Evolutionary conservation across 768 basidiomycete genomes (phyloP).

Genomic region (Tricholomella constricta): DNA sequence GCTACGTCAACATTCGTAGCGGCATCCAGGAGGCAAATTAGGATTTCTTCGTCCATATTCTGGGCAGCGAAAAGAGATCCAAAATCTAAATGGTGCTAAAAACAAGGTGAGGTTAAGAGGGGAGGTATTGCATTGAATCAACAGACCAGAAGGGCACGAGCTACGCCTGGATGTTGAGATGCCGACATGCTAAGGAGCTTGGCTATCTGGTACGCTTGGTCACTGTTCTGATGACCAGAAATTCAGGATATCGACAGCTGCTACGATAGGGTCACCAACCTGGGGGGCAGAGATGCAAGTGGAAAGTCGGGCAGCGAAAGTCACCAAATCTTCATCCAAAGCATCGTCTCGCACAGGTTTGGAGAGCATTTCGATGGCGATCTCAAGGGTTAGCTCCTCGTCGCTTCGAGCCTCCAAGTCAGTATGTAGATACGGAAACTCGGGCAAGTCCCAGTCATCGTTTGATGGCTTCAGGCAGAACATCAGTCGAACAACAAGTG

Average conservation of each 20-base stretch:
- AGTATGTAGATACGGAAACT: conserved; percentile 71
- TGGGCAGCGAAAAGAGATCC: conserved; percentile 53
- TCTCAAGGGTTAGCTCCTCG: conserved; percentile 58
- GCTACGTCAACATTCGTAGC: conserved; percentile 67
- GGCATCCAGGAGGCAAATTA: conserved; percentile 63
- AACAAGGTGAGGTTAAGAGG: background rate
- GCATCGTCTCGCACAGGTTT: conserved; percentile 63
- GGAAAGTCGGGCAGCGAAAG: conserved; percentile 58
- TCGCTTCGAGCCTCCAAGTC: conserved; percentile 53
- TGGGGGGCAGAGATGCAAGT: conserved; percentile 53
- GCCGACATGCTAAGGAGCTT: conserved; percentile 65
- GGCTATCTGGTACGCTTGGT: conserved; percentile 62
- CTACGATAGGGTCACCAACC: conserved; percentile 38
- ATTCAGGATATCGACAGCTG: background rate
- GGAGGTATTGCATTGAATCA: background rate
- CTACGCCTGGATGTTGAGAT: conserved; percentile 66
- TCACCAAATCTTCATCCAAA: conserved; percentile 47
- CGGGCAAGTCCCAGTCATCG: conserved; percentile 79
- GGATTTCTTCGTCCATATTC: conserved; percentile 54
- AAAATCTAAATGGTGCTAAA: conserved; percentile 61
- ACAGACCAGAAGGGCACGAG: conserved; percentile 45
- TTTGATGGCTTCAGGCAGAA: conserved; percentile 77
- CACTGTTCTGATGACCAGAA: conserved; percentile 39
- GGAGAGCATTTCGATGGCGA: conserved; percentile 51
- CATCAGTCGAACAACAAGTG: conserved; percentile 69